Percentiles rank a stretch among this genome's conserved stretches.
These are phyloP conservation scores for Aspergillus eucalypticola DNA, from an alignment of 2,329 filamentous ascomycete species.

Conservation along the genomic window DNA sequence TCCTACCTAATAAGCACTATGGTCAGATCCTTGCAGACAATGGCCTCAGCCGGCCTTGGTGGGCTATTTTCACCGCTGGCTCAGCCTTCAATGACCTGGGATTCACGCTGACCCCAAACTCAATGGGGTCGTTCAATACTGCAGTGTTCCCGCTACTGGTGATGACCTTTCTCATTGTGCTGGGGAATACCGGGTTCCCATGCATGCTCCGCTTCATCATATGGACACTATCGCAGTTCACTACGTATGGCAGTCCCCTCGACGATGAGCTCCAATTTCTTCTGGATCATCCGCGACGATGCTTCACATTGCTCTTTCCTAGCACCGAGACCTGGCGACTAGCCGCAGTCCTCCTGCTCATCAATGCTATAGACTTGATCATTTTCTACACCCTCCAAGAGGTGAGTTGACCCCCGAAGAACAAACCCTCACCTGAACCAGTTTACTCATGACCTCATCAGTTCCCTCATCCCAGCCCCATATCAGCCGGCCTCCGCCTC, in stretches of 20 bases:
- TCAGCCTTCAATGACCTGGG: conserved; percentile 91
- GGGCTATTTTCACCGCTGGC: conserved; percentile 80
- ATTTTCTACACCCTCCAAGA: conserved; percentile 83
- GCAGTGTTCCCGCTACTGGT: conserved; percentile 72
- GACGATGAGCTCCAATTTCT: conserved; percentile 88
- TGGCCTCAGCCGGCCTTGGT: conserved; percentile 71
- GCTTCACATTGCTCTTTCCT: conserved; percentile 90
- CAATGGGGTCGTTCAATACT: conserved; percentile 82
- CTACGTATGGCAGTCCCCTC: conserved; percentile 63
- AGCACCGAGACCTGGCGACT: conserved; percentile 88
- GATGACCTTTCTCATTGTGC: conserved; percentile 81
- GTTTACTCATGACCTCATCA: not conserved
- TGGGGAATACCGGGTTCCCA: conserved; percentile 90
- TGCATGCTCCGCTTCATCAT: conserved; percentile 91
- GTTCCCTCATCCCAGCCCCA: conserved; percentile 60
- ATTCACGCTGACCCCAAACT: conserved; percentile 84
- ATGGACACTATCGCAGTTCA: conserved; percentile 71
- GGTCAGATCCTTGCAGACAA: conserved; percentile 59
- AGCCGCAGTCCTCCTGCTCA: conserved; percentile 73
- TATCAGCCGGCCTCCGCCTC: conserved; percentile 57
- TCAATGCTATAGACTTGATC: conserved; percentile 80
- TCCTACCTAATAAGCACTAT: conserved; percentile 62
- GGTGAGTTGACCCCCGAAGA: conserved; percentile 51
- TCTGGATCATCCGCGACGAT: conserved; percentile 87
- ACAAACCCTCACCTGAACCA: not conserved